Percentiles rank a stretch among this genome's conserved stretches.
phyloP scores from a whole-genome alignment of 2,329 filamentous ascomycete genomes.

The Amylocarpus encephaloides region DNA sequence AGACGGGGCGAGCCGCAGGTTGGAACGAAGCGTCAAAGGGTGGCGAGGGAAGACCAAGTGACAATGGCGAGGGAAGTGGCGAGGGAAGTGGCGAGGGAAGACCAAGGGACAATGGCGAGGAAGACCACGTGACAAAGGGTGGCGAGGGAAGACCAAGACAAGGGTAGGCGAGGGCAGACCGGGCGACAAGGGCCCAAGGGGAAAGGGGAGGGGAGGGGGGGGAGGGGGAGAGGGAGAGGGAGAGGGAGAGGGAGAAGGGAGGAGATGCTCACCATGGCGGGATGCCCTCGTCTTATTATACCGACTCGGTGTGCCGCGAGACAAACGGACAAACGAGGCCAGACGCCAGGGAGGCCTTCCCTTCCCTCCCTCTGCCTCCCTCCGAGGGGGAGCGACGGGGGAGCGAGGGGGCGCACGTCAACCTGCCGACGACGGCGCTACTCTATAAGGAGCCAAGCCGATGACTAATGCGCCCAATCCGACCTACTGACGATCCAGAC shows the following conservation, averaged over 20 bases:
- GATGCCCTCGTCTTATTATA: conserved; percentile 8
- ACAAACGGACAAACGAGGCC: conserved; percentile 2
- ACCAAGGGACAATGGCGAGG: background rate
- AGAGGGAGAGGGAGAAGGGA: background rate
- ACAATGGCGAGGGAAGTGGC: background rate
- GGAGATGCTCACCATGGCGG: conserved; percentile 2
- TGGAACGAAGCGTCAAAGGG: background rate
- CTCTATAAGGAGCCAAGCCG: too few species aligned
- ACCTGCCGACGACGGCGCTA: background rate
- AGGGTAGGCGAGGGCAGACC: too few species aligned
- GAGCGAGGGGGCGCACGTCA: too few species aligned
- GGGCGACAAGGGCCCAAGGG: too few species aligned
- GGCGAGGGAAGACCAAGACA: background rate
- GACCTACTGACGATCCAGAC: too few species aligned
- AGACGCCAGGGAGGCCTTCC: background rate
- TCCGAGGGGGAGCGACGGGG: too few species aligned
- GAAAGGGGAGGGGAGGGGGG: too few species aligned
- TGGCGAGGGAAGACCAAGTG: background rate
- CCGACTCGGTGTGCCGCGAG: background rate
- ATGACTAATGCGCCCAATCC: too few species aligned
- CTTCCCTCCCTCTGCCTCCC: background rate
- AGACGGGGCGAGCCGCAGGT: conserved; percentile 1
- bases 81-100: background rate
- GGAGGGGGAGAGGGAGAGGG: background rate
- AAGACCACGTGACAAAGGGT: too few species aligned